Evolutionary conservation across 257 asterid genomes (phyloP).

Genomic region (Penstemon davidsonii): DNA sequence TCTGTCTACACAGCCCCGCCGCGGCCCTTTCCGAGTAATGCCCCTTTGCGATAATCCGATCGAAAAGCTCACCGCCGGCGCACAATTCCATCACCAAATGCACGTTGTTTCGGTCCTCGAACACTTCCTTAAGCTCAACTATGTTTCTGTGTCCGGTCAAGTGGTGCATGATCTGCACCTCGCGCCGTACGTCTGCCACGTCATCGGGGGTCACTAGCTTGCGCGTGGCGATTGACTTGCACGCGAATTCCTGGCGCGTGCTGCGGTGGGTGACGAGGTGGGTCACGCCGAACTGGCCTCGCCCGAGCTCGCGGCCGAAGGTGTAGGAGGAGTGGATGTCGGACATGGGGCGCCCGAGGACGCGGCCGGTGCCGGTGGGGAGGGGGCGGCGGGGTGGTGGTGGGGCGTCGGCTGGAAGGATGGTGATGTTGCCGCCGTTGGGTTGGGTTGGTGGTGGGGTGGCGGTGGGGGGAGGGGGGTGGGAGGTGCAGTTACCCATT

Average conservation of each 20-base stretch:
- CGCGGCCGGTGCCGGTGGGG: constrained; percentile 61
- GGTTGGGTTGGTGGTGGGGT: constrained; percentile 31
- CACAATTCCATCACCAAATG: constrained; percentile 78
- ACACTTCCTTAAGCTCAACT: constrained; percentile 79
- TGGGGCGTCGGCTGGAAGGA: constrained; percentile 53
- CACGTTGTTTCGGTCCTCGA: constrained; percentile 70
- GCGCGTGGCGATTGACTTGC: constrained; percentile 85
- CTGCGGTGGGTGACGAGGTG: constrained; percentile 60
- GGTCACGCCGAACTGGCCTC: constrained; percentile 87
- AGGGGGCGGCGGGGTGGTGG: constrained; percentile 64
- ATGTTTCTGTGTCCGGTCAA: constrained; percentile 78
- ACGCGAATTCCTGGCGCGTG: constrained; percentile 59
- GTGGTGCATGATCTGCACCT: constrained; percentile 94
- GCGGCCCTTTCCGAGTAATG: constrained; percentile 93
- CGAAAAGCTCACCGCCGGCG: constrained; percentile 85
- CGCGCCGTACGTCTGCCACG: constrained; percentile 79
- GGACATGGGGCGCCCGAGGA: constrained; percentile 75
- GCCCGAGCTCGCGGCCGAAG: constrained; percentile 82
- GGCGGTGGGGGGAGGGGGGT: constrained; percentile 31
- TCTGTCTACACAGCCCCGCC: constrained; percentile 74
- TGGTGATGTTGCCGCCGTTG: constrained; percentile 42
- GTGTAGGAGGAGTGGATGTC: constrained; percentile 59
- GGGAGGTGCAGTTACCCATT: constrained; percentile 69
- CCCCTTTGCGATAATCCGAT: constrained; percentile 73
- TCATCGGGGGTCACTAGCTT: constrained; percentile 66